Evolutionary conservation across 495 filamentous ascomycete genomes (phyloP).

Genomic region (Aspergillus sclerotiicarbonarius): DNA sequence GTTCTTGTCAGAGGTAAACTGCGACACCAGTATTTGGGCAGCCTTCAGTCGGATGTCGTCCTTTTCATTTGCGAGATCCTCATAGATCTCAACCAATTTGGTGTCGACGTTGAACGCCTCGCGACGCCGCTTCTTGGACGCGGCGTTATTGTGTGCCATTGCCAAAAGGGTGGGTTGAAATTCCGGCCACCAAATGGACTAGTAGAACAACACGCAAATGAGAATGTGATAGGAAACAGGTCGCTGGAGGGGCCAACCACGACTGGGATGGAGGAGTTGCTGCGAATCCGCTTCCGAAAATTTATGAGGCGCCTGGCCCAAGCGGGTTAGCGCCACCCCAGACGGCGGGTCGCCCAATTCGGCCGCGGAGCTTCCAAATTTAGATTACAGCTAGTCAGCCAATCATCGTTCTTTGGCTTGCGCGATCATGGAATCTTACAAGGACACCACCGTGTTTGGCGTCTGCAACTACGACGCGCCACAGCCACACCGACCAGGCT

Average conservation of each 20-base stretch:
- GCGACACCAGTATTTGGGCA: conserved; percentile 43
- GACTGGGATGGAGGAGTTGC: background rate
- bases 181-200: background rate
- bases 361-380: too few species aligned
- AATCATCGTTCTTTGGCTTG: background rate
- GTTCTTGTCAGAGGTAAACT: conserved; percentile 44
- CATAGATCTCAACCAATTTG: conserved; percentile 54
- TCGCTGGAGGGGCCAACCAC: background rate
- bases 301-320: conserved; percentile 11
- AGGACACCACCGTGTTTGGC: too few species aligned
- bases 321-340: conserved; percentile 11
- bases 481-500: too few species aligned
- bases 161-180: background rate
- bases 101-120: conserved; percentile 46
- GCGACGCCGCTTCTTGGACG: conserved; percentile 45
- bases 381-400: too few species aligned
- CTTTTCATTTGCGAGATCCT: conserved; percentile 53
- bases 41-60: conserved; percentile 51
- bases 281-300: conserved; percentile 12
- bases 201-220: background rate
- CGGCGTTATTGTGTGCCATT: conserved; percentile 28
- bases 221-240: background rate
- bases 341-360: too few species aligned
- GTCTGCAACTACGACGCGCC: too few species aligned
- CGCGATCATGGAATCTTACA: too few species aligned